Evolutionary conservation across 345 rosid genomes (phyloP), one percentile per base, ranked within the genome.

Genomic region (Sisymbrium altissimum): DNA sequence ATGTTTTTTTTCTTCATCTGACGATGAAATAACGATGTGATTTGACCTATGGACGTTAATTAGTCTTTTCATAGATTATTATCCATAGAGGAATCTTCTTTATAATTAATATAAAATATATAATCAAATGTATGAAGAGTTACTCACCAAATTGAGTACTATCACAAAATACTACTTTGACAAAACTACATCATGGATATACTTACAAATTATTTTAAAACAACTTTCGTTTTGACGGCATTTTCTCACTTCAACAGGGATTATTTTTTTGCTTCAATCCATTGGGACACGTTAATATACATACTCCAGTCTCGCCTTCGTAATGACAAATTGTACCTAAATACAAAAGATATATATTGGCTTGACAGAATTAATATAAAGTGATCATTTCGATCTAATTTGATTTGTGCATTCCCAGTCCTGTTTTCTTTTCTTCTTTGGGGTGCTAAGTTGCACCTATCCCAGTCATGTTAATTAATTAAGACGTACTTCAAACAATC

Each of bases 71-170:
- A 25, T 33, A 9, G 8, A 44, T 63, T 76, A 44, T 63, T 76
- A 69, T 76, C 75, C 43, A 36, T 55, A 27, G 36, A 54, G 32
- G 9, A 18, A 11, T 68, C 36, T 4, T 15, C 2, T 59, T 40
- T 13, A 2, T 5, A 44, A 46, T 27, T 4, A 36, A 55, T 3
- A 12, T 6, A 3, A 19, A 13, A 8, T 40, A 17, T 11, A 39
- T 14, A 64, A 58, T 25, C 12, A 60, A n/a, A 53, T 44, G 6
- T 15, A 8, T 4, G 53, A 62, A 69, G 70, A 54, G 59, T 55
- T 62, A 54, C 45, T 76, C 53, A 76, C 43, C 75, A 76, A 69
- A 44, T 62, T 69, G 75, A 76, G 36, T 27, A 76, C 75, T 68
- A 61, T 69, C 40, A 60, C 40, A 75, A 67, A 67, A 27, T 57